phyloP scores from a whole-genome alignment of 768 basidiomycete genomes.

The Pleurotus eryngii region DNA sequence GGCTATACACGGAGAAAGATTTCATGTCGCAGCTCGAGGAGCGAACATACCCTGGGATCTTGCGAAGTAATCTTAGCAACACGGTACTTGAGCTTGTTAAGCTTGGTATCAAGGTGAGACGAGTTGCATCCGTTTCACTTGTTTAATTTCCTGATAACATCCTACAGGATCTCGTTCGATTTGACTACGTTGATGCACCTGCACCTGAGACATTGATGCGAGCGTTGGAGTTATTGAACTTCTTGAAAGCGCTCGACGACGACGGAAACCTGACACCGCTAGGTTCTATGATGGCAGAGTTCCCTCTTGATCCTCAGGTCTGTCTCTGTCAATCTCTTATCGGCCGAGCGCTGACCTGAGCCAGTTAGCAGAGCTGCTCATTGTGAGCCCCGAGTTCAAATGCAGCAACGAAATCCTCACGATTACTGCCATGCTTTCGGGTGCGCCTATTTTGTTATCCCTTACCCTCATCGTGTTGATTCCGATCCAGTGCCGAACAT shows the following conservation, averaged over 20 bases:
- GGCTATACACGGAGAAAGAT: constrained; percentile 95
- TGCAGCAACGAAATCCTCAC: constrained; percentile 96
- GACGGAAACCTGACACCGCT: constrained; percentile 87
- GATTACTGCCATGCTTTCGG: constrained; percentile 95
- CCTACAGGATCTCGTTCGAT: constrained; percentile 72
- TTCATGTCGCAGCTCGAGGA: constrained; percentile 95
- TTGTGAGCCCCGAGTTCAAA: constrained; percentile 90
- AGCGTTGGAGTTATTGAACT: constrained; percentile 91
- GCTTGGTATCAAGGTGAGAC: constrained; percentile 76
- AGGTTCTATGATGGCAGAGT: constrained; percentile 93
- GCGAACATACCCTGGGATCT: constrained; percentile 95
- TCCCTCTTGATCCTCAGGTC: constrained; percentile 97
- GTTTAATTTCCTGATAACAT: background rate
- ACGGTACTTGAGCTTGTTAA: constrained; percentile 93
- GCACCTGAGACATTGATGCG: constrained; percentile 97
- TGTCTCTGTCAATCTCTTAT: constrained; percentile 12
- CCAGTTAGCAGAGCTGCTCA: constrained; percentile 89
- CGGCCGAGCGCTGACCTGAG: background rate
- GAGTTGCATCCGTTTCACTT: background rate
- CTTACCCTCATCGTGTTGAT: background rate
- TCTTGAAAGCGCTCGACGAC: constrained; percentile 88
- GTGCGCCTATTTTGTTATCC: constrained; percentile 35
- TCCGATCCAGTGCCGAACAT: constrained; percentile 73
- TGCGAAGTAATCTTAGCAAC: constrained; percentile 90
- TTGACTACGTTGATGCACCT: constrained; percentile 90